Percentiles rank a stretch among this genome's conserved stretches.
Evolutionary conservation across 2,329 filamentous ascomycete genomes (phyloP).

Genomic region (Sporothrix brasiliensis): DNA sequence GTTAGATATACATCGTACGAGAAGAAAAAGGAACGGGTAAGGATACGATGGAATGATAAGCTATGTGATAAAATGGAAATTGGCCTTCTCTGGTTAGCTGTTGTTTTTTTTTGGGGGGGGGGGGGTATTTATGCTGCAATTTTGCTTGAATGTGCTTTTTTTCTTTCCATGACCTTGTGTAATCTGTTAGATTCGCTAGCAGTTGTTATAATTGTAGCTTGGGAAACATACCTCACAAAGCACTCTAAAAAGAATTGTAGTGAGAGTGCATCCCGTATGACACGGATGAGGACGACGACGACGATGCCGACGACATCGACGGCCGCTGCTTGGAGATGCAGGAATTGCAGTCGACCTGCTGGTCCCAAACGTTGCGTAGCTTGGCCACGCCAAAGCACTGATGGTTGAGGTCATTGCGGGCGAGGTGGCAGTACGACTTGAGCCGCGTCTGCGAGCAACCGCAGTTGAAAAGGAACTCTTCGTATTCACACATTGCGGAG

Average conservation of each 20-base stretch:
- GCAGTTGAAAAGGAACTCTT: slow-evolving; percentile 69
- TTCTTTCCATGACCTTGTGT: too few relatives aligned
- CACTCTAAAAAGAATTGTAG: not conserved
- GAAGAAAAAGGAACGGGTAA: not conserved
- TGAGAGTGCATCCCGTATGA: not conserved
- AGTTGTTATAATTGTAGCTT: not conserved
- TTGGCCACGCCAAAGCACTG: slow-evolving; percentile 69
- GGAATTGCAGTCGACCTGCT: slow-evolving; percentile 55
- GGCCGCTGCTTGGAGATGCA: slow-evolving; percentile 28
- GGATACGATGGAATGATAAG: not conserved
- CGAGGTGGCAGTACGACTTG: slow-evolving; percentile 73
- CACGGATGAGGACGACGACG: not conserved
- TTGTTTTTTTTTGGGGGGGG: not conserved
- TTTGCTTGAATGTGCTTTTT: too few relatives aligned
- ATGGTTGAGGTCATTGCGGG: slow-evolving; percentile 71
- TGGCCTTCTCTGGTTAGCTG: not conserved
- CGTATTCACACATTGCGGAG: slow-evolving; percentile 67
- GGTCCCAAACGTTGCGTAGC: slow-evolving; percentile 62
- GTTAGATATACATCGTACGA: not conserved
- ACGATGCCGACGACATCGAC: not conserved
- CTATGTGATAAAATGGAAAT: not conserved
- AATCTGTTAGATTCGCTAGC: too few relatives aligned
- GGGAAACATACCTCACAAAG: not conserved
- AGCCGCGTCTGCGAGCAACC: slow-evolving; percentile 62
- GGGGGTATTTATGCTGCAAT: too few relatives aligned